phyloP scores from a whole-genome alignment of 2,329 filamentous ascomycete species.

The Phialemonium atrogriseum region DNA sequence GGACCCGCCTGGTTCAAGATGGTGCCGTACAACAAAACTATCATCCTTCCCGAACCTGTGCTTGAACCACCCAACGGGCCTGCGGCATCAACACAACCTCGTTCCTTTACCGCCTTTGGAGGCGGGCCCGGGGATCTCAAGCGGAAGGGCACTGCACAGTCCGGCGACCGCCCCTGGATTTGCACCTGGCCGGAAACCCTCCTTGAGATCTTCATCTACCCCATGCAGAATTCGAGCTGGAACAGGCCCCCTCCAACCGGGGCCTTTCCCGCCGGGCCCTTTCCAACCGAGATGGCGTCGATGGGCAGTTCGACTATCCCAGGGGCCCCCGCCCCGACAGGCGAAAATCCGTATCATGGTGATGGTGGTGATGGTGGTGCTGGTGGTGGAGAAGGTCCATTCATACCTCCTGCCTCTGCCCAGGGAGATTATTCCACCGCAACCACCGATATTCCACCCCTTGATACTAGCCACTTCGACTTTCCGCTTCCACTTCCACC shows the following conservation, averaged over 20 bases:
- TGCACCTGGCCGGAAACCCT: slow-evolving; percentile 49
- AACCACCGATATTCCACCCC: not conserved
- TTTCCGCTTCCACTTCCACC: slow-evolving; percentile 18
- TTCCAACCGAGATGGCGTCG: slow-evolving; percentile 7
- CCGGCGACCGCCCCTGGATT: slow-evolving; percentile 48
- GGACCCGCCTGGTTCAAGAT: slow-evolving; percentile 47
- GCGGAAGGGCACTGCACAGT: slow-evolving; percentile 28
- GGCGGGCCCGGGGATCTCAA: slow-evolving; percentile 17
- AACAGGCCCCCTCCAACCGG: slow-evolving; percentile 7
- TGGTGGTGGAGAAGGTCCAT: no score
- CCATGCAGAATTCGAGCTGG: slow-evolving; percentile 39
- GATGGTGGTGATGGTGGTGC: no score
- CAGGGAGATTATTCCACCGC: no score
- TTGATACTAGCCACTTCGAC: slow-evolving; percentile 4
- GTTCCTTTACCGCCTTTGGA: slow-evolving; percentile 4
- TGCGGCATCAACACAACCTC: slow-evolving; percentile 2
- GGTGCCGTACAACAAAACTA: slow-evolving; percentile 46
- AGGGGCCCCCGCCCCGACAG: no score
- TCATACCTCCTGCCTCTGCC: no score
- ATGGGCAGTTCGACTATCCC: not conserved
- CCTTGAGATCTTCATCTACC: slow-evolving; percentile 50
- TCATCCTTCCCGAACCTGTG: slow-evolving; percentile 36
- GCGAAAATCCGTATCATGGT: no score
- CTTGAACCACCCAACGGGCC: slow-evolving; percentile 6
- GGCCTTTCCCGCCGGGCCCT: slow-evolving; percentile 3